These are phyloP conservation scores for Oropetium thomaeum DNA, from an alignment of 176 grass and related monocot species.

Conservation along the genomic window DNA sequence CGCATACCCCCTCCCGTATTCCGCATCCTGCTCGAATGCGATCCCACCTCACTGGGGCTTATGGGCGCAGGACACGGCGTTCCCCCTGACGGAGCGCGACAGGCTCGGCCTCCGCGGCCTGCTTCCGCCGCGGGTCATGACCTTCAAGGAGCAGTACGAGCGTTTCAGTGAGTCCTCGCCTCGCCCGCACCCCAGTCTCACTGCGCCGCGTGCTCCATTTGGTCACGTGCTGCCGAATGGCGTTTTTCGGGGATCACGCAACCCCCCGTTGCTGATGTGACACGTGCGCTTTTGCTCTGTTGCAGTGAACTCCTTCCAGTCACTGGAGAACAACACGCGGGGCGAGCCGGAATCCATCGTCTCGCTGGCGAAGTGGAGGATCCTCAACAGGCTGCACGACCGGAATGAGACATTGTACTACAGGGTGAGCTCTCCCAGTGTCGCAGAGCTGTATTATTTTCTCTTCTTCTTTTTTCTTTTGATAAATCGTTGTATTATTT, in stretches of 20 bases:
- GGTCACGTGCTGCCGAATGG: not conserved
- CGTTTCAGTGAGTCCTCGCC: slow-evolving; percentile 81
- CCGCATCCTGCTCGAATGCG: not conserved
- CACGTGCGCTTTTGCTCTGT: not conserved
- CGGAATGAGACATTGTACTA: slow-evolving; percentile 96
- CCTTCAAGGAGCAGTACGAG: slow-evolving; percentile 94
- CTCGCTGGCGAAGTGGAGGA: slow-evolving; percentile 95
- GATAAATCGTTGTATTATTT: too few species aligned
- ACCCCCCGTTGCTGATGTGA: slow-evolving; percentile 8
- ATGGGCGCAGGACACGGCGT: slow-evolving; percentile 74
- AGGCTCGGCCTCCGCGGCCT: slow-evolving; percentile 93
- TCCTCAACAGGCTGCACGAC: slow-evolving; percentile 96
- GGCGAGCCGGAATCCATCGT: slow-evolving; percentile 59
- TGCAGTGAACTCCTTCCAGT: slow-evolving; percentile 84
- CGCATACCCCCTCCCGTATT: not conserved
- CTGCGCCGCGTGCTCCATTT: not conserved
- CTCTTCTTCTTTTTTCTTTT: not conserved
- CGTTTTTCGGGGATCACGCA: not conserved
- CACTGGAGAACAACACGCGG: slow-evolving; percentile 84
- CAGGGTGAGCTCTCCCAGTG: slow-evolving; percentile 62
- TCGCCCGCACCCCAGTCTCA: not conserved
- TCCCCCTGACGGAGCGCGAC: slow-evolving; percentile 93
- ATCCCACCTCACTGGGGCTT: not conserved
- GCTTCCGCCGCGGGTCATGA: slow-evolving; percentile 93
- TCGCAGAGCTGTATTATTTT: too few species aligned